Evolutionary conservation across 768 basidiomycete genomes (phyloP).

Genomic region (Collybia sp.): DNA sequence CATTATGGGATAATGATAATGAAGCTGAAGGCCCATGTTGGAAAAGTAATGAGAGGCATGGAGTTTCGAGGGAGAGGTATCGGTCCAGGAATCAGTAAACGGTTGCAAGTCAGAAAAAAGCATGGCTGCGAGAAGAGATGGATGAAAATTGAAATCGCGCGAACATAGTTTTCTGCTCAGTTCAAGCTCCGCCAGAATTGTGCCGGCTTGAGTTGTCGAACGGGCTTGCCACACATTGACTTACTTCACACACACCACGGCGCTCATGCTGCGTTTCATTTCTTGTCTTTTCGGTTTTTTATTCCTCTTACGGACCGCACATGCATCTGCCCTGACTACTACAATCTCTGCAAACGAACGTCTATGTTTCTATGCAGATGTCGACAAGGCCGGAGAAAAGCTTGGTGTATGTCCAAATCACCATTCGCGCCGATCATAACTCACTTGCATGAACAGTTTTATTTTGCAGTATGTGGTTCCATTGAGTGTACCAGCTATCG

Average conservation of each 20-base stretch:
- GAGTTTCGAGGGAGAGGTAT: too few relatives aligned
- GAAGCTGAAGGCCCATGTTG: too few relatives aligned
- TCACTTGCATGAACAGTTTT: conserved; percentile 59
- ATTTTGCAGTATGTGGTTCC: conserved; percentile 78
- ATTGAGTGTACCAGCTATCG: neutral
- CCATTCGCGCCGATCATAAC: conserved; percentile 5
- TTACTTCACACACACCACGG: conserved; percentile 10
- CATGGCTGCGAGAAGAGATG: too few relatives aligned
- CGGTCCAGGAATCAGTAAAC: too few relatives aligned
- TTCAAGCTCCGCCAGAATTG: too few relatives aligned
- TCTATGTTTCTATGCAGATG: conserved; percentile 92
- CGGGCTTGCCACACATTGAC: conserved; percentile 7
- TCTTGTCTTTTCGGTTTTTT: conserved; percentile 30
- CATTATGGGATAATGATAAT: too few relatives aligned
- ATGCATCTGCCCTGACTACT: conserved; percentile 74
- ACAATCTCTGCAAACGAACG: conserved; percentile 74
- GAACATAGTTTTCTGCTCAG: too few relatives aligned
- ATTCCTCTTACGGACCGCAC: conserved; percentile 25
- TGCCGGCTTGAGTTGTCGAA: neutral
- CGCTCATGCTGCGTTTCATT: conserved; percentile 24
- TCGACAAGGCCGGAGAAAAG: conserved; percentile 94
- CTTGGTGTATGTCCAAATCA: conserved; percentile 57
- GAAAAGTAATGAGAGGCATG: too few relatives aligned
- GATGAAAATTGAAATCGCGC: too few relatives aligned
- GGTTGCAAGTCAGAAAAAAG: too few relatives aligned